phyloP scores from a whole-genome alignment of 2,329 filamentous ascomycete genomes.

The Parascedosporium putredinis region DNA sequence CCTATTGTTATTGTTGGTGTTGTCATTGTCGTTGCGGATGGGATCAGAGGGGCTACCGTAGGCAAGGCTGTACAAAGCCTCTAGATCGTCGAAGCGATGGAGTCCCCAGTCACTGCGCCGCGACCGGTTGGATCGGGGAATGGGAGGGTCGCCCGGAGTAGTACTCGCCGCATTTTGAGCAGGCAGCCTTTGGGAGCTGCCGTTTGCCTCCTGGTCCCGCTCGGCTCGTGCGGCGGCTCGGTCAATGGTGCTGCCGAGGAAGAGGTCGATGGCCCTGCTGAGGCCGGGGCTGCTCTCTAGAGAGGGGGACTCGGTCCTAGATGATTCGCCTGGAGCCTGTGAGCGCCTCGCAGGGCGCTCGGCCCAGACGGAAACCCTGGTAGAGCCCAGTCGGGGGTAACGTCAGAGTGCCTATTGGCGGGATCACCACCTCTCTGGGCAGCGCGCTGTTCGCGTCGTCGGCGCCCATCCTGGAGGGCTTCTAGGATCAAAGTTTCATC shows the following conservation, averaged over 20 bases:
- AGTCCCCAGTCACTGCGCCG: conserved; percentile 1
- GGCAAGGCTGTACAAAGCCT: conserved; percentile 29
- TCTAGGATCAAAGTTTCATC: conserved; percentile 48
- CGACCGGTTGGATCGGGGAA: conserved; percentile 1
- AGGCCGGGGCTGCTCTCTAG: conserved; percentile 17
- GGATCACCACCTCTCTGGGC: conserved; percentile 1
- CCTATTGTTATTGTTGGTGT: conserved; percentile 1
- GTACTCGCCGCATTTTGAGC: neutral
- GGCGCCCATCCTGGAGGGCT: conserved; percentile 42
- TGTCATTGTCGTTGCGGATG: neutral
- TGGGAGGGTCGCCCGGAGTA: neutral
- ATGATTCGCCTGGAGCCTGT: neutral
- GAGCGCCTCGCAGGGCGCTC: conserved; percentile 2
- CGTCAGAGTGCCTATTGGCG: neutral
- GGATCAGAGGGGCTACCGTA: conserved; percentile 13
- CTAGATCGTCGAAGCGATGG: conserved; percentile 28
- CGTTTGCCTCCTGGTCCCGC: conserved; percentile 22
- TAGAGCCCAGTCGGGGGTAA: neutral
- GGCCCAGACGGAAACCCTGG: conserved; percentile 1
- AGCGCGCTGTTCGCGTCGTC: conserved; percentile 31
- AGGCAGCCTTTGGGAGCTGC: conserved; percentile 21
- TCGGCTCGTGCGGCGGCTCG: conserved; percentile 27
- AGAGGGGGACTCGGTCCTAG: neutral
- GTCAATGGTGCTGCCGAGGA: conserved; percentile 27
- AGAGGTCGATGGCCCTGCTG: conserved; percentile 27